Base-by-base conservation (phyloP, 2,329 filamentous ascomycete species). In the Aspergillus sp. region DNA sequence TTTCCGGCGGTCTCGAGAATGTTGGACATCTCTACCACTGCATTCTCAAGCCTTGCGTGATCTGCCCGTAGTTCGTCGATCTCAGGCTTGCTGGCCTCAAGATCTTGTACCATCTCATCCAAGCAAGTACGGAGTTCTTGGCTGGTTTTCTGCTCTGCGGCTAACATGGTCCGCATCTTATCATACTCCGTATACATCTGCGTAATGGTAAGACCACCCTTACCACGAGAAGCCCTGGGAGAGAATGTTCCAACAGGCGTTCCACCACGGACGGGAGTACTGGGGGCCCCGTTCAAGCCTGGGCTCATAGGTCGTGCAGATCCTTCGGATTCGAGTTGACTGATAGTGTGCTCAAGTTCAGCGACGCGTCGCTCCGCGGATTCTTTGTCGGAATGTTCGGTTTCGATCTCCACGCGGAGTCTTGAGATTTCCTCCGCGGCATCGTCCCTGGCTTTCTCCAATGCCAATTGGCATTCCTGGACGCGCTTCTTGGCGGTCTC, bases 31-130 rank as follows among this genome's bases (percentile, higher is more conserved):
- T 94, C 88, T 31, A 89, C 81, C 34, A 95, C 86, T 60, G 96
- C 91, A 53, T 82, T 81, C 53, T 92, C 85, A 2, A 97, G 81
- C 29, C 88, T 85, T 49, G 90, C 86, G 57, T 92, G 87, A 63
- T 97, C 92, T 13, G 84, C 81, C 45, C 89, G 86, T 16, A 96
- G 77, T 61, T 97, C 92, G 56, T 96, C 87, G 25, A 97, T 84
- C 65, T 97, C 91, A 0, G 94, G 94, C 21, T 88, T 86, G 69
- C 89, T 92, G 20, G 87, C 87, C 69, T 99, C 92, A 34, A 97
- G 75, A 53, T 92, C 88, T 34, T 86, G 82, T 53, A 97, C 84
- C 77, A 97, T 89, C 54, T 94, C 89, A 58, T 97, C 90, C 42
- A 97, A 78, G 42, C 93, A 85, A 34, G 85, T 82, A 16, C 84